Evolutionary conservation across 1,284 basidiomycete species (phyloP), one percentile per base, ranked within the genome.

Genomic region (Pyrrhoderma noxium): DNA sequence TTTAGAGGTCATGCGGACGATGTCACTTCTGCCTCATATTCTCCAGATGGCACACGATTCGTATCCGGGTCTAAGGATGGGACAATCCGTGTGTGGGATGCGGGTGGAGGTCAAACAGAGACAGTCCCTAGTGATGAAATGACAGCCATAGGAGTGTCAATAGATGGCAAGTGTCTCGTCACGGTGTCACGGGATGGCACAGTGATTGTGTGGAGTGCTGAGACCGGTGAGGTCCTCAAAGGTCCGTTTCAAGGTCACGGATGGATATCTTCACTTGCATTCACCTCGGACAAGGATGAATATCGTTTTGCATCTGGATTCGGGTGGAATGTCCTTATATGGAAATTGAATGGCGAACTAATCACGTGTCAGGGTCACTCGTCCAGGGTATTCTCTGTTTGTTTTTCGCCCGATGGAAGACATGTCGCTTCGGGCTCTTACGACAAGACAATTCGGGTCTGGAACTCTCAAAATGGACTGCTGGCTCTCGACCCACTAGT

Each of bases 11-110:
- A 61, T 36, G 43, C 19, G 1, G 47, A 52, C 25, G 52, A 47
- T 25, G 50, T 62, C 27, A 55, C 49, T 45, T 39, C 54, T 21
- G 55, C 58, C 18, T 57, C 58, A 11, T 38, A 35, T 22, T 51
- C 49, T 8, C 49, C 49, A 19, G 49, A 51, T 35, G 8, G 49
- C 21, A 18, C 11, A n/a, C 19, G 19, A 19, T 8, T 51, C 37
- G 45, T 18, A 8, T 47, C 51, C 2, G 51, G 51, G 8, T 48
- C 45, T 13, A 9, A 14, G 8, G 44, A 52, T 36, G 37, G 41
- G 4, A 52, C 51, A 8, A 38, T 52, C 18, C 13, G 51, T 8
- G 19, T 48, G 8, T 47, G 50, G 44, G 44, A 47, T 22, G 16
- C 23, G 25, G 25, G 8, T 23, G 35, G 11, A 43, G 18, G 18